A percentile compares a stretch with the other conserved stretches of the same genome.
phyloP scores from a whole-genome alignment of 768 basidiomycete genomes.

The Suillus lakei region DNA sequence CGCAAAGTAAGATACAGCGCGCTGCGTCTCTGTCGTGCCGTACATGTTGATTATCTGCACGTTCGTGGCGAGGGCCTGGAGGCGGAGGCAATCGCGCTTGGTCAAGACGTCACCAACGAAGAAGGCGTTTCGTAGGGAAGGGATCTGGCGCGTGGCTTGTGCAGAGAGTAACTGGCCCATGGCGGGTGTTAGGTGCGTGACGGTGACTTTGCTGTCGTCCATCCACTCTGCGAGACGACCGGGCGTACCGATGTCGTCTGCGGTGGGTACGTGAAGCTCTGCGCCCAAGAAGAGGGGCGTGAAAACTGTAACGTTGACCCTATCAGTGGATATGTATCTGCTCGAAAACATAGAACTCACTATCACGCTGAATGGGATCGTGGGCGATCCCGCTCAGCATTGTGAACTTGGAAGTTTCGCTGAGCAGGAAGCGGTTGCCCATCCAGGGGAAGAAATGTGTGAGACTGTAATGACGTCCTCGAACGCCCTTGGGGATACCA shows the following conservation, averaged over 20 bases:
- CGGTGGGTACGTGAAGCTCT: constrained; percentile 91
- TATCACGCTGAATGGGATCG: constrained; percentile 98
- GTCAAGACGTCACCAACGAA: constrained; percentile 99
- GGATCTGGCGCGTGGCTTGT: constrained; percentile 80
- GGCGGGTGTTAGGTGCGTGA: constrained; percentile 98
- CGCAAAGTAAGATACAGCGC: constrained; percentile 96
- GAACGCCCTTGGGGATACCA: constrained; percentile 98
- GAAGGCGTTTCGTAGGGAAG: constrained; percentile 88
- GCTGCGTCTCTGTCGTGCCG: constrained; percentile 98
- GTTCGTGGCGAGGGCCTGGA: constrained; percentile 91
- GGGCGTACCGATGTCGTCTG: constrained; percentile 96
- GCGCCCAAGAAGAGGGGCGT: constrained; percentile 98
- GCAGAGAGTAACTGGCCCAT: constrained; percentile 99
- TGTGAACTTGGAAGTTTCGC: constrained; percentile 82
- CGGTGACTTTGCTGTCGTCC: constrained; percentile 86
- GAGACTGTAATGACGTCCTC: constrained; percentile 91
- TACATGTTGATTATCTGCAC: constrained; percentile 99
- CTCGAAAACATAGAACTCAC: constrained; percentile 54
- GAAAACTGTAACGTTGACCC: constrained; percentile 67
- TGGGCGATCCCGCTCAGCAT: constrained; percentile 99
- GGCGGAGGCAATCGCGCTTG: constrained; percentile 94
- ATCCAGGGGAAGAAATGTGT: constrained; percentile 99
- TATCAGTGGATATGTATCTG: constrained; percentile 4
- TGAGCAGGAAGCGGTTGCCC: constrained; percentile 83
- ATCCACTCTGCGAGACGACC: constrained; percentile 99